These are phyloP conservation scores for Auricularia auricula-judae DNA, from an alignment of 768 basidiomycete species.

Conservation along the genomic window DNA sequence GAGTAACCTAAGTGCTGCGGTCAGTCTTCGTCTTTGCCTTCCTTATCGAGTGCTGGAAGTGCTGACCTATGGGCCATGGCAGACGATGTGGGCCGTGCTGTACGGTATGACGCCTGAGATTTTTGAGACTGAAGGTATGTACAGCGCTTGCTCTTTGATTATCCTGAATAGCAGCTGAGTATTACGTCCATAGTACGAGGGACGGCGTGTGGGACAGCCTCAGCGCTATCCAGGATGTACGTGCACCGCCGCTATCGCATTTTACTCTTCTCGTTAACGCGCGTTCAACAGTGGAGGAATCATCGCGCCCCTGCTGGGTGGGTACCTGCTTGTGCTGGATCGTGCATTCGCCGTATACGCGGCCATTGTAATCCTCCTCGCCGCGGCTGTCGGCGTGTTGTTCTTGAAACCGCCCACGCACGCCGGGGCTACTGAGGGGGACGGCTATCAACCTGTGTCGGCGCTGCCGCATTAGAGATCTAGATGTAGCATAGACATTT, in stretches of 20 bases:
- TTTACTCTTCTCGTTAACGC: conserved; percentile 4
- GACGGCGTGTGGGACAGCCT: conserved; percentile 80
- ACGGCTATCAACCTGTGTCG: no score
- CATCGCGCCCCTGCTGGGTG: conserved; percentile 76
- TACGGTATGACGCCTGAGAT: conserved; percentile 83
- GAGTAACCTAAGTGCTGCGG: conserved; percentile 67
- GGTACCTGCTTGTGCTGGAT: conserved; percentile 54
- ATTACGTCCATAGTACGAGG: conserved; percentile 48
- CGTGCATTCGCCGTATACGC: conserved; percentile 66
- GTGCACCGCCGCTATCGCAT: conserved; percentile 13
- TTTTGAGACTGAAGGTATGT: conserved; percentile 60
- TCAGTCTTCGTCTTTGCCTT: conserved; percentile 19
- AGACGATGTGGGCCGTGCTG: conserved; percentile 83
- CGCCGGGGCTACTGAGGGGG: no score
- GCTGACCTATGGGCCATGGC: conserved; percentile 10
- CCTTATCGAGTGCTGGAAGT: background rate
- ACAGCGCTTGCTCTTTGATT: background rate
- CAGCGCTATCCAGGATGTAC: conserved; percentile 74
- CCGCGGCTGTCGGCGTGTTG: conserved; percentile 54
- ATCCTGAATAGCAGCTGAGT: background rate
- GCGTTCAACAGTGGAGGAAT: conserved; percentile 59
- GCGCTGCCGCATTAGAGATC: no score
- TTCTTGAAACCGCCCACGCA: background rate
- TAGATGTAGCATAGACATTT: no score
- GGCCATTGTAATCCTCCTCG: conserved; percentile 52